Conservation (phyloP, 371 early-diverging fungal species). For the Apophysomyces ossiformis region DNA sequence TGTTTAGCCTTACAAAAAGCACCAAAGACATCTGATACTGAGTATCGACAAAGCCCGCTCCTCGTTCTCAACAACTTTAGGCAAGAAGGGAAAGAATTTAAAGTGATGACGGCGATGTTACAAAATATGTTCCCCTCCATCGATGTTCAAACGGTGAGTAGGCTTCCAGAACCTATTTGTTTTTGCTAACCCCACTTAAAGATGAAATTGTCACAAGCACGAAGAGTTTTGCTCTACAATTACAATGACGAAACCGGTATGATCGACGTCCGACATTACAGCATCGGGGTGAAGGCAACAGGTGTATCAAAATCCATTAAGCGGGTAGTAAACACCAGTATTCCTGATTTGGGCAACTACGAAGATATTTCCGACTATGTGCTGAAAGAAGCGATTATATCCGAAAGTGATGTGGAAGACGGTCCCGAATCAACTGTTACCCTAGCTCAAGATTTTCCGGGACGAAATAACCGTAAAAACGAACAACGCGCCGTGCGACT, state of each 20-base stretch:
- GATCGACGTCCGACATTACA: constrained; percentile 93
- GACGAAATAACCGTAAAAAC: constrained; percentile 72
- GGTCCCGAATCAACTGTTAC: constrained; percentile 81
- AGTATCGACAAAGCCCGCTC: constrained; percentile 83
- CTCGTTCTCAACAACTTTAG: constrained; percentile 94
- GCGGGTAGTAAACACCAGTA: constrained; percentile 71
- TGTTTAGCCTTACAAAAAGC: constrained; percentile 74
- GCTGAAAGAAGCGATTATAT: constrained; percentile 80
- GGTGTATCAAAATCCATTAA: constrained; percentile 93
- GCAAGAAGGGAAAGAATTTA: constrained; percentile 78
- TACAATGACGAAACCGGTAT: constrained; percentile 82
- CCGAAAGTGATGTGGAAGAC: constrained; percentile 95
- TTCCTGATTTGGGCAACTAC: constrained; percentile 81
- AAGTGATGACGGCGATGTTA: constrained; percentile 91
- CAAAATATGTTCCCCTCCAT: constrained; percentile 97
- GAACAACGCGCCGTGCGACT: constrained; percentile 88
- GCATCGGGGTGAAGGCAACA: constrained; percentile 82
- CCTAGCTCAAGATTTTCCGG: constrained; percentile 80
- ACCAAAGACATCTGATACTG: constrained; percentile 83
- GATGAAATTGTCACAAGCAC: constrained; percentile 88
- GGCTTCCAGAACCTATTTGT: not conserved
- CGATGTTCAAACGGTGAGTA: constrained; percentile 80
- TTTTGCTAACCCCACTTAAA: constrained; percentile 20
- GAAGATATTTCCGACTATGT: constrained; percentile 94
- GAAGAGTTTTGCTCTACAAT: constrained; percentile 91